Conservation (phyloP, 1,284 basidiomycete genomes). For the Leccinum ponderosum region DNA sequence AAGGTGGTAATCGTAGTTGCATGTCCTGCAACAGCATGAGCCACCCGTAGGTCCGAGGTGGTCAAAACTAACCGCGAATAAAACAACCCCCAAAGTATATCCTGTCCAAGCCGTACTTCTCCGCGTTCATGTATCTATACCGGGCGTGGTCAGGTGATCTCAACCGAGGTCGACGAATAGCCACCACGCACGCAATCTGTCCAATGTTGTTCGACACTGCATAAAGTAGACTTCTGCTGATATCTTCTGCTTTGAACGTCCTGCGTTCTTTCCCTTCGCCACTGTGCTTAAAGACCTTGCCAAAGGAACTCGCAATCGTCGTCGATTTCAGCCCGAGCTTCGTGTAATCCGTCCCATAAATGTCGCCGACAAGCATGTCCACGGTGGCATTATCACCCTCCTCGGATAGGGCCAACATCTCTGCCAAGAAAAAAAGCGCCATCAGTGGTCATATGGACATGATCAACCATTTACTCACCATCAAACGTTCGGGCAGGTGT, state of each 20-base stretch:
- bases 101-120: slow-evolving; percentile 95
- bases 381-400: slow-evolving; percentile 91
- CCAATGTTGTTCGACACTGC: slow-evolving; percentile 99
- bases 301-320: slow-evolving; percentile 97
- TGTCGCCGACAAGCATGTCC: slow-evolving; percentile 99
- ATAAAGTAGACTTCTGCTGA: slow-evolving; percentile 92
- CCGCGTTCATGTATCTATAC: slow-evolving; percentile 96
- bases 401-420: slow-evolving; percentile 96
- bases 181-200: slow-evolving; percentile 89
- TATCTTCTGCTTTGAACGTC: slow-evolving; percentile 87
- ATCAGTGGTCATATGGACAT: slow-evolving; percentile 6
- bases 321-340: slow-evolving; percentile 96
- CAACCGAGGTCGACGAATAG: slow-evolving; percentile 7
- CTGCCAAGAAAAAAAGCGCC: slow-evolving; percentile 44
- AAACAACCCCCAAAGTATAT: slow-evolving; percentile 99
- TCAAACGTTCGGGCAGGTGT: slow-evolving; percentile 97
- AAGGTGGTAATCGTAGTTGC: slow-evolving; percentile 96
- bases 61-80: slow-evolving; percentile 77
- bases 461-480: slow-evolving; percentile 54
- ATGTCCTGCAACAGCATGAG: slow-evolving; percentile 62
- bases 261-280: slow-evolving; percentile 48
- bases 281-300: slow-evolving; percentile 96
- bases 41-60: neutral
- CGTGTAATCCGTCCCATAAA: slow-evolving; percentile 94
- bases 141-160: slow-evolving; percentile 13